Evolutionary conservation across 768 basidiomycete genomes (phyloP).

Genomic region (Tephrocybe rancida): DNA sequence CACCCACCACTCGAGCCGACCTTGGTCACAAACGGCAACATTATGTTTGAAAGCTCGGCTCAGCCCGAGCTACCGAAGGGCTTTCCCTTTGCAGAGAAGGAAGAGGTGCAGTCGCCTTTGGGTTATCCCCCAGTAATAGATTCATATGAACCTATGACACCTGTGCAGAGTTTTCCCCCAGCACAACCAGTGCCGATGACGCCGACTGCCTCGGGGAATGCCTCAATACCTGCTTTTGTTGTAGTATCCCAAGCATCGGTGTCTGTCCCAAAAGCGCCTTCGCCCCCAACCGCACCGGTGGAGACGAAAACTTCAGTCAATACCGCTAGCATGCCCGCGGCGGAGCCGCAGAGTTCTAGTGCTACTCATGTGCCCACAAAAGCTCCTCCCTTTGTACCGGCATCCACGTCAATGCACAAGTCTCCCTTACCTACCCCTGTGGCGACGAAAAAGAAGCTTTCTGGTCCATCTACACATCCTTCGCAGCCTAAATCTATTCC

Average conservation of each 20-base stretch:
- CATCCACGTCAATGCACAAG: background rate
- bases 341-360: background rate
- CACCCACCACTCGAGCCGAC: constrained; percentile 9
- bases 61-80: constrained; percentile 17
- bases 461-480: background rate
- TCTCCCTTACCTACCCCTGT: background rate
- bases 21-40: constrained; percentile 16
- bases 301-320: no score
- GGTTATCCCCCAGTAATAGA: background rate
- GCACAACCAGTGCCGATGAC: background rate
- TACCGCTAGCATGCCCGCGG: no score
- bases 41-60: constrained; percentile 15
- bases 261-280: no score
- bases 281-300: no score
- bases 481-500: background rate
- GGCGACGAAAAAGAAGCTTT: background rate
- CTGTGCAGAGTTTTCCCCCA: no score
- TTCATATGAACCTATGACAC: no score
- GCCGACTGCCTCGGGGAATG: background rate
- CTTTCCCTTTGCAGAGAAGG: constrained; percentile 16
- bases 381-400: background rate
- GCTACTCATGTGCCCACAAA: background rate
- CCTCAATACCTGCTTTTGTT: no score
- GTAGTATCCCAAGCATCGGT: background rate
- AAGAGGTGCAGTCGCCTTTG: background rate